Conservation (phyloP, 2,329 filamentous ascomycete genomes). For the Nigrograna mackinnonii region DNA sequence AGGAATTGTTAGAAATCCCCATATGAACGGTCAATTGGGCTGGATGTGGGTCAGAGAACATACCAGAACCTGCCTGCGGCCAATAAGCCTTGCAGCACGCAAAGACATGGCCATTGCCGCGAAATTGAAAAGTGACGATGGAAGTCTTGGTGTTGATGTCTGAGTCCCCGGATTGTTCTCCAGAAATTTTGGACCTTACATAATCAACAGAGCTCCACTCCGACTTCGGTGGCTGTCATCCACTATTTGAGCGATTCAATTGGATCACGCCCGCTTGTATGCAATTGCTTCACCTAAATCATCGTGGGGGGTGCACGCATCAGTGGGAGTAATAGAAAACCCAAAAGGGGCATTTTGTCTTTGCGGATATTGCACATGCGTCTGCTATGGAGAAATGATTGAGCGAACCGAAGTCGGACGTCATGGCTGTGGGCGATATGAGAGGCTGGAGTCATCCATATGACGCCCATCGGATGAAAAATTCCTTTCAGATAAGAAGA, state of each 20-base stretch:
- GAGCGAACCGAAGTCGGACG: constrained; percentile 25
- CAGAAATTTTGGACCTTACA: constrained; percentile 23
- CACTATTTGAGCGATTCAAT: constrained; percentile 23
- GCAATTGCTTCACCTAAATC: constrained; percentile 24
- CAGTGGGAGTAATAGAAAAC: no score
- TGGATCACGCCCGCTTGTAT: constrained; percentile 19
- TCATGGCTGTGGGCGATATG: constrained; percentile 3
- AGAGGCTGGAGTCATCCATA: constrained; percentile 29
- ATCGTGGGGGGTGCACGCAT: constrained; percentile 10
- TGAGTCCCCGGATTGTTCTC: constrained; percentile 21
- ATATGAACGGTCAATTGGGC: background rate
- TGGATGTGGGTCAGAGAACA: constrained; percentile 10
- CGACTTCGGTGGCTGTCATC: constrained; percentile 38
- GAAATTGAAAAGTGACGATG: constrained; percentile 5
- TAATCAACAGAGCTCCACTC: constrained; percentile 18
- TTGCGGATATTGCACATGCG: no score
- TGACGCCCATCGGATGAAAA: constrained; percentile 27
- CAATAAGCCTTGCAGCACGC: constrained; percentile 36
- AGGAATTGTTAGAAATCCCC: constrained; percentile 15
- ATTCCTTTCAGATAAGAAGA: constrained; percentile 8
- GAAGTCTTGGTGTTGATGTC: constrained; percentile 19
- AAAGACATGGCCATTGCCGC: constrained; percentile 41
- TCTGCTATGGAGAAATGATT: no score
- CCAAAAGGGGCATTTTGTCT: no score
- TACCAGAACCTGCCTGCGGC: constrained; percentile 33